phyloP scores from a whole-genome alignment of 148 eudicot species.

The Beta vulgaris region DNA sequence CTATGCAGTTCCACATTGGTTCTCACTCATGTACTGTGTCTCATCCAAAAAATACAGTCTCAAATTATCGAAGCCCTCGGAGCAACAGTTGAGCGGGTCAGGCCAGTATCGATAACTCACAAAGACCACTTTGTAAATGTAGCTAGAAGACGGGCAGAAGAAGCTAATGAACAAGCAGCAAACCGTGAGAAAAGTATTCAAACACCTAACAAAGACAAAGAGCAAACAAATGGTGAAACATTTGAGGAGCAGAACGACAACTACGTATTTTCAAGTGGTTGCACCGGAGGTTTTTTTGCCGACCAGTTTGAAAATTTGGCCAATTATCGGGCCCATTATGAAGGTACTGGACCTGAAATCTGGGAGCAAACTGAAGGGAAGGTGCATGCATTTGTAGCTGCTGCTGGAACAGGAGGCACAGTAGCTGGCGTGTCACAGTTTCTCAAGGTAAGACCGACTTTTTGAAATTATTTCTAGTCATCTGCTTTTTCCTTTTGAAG shows the following conservation, averaged over 20 bases:
- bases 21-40: constrained; percentile 9
- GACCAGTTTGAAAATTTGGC: constrained; percentile 97
- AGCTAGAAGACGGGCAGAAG: constrained; percentile 86
- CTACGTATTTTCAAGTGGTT: constrained; percentile 44
- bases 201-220: constrained; percentile 24
- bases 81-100: constrained; percentile 92
- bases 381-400: constrained; percentile 85
- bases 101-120: constrained; percentile 97
- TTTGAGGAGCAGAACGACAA: constrained; percentile 28
- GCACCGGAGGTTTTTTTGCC: constrained; percentile 92
- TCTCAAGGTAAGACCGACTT: constrained; percentile 54
- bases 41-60: constrained; percentile 44
- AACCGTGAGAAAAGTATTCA: constrained; percentile 25
- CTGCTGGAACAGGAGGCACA: constrained; percentile 99
- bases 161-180: constrained; percentile 67
- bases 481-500: constrained; percentile 1
- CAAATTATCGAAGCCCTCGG: constrained; percentile 94
- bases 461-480: neutral
- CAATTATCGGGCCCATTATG: constrained; percentile 82
- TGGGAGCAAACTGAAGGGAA: constrained; percentile 86
- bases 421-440: constrained; percentile 79
- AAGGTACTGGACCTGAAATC: constrained; percentile 95
- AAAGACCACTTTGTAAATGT: constrained; percentile 87
- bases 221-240: constrained; percentile 32
- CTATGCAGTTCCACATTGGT: neutral